Percentiles rank a stretch among this genome's conserved stretches.
Conservation (phyloP, 2,329 filamentous ascomycete species). For the Penicillium occitanis region DNA sequence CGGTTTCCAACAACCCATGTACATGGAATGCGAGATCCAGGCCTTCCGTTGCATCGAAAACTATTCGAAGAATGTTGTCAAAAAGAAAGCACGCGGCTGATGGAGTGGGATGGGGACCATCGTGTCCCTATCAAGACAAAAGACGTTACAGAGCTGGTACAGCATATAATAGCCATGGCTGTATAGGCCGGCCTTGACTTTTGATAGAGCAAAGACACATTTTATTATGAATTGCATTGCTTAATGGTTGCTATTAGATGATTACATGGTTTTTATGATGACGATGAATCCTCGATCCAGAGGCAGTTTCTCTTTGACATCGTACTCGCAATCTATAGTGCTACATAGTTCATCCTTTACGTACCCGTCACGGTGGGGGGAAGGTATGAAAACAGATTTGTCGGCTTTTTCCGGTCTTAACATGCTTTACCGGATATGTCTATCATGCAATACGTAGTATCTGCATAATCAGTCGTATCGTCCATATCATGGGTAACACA, state of each 20-base stretch:
- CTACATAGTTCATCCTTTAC: not conserved
- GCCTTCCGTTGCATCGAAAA: slow-evolving; percentile 59
- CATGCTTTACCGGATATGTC: not conserved
- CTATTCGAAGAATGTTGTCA: slow-evolving; percentile 62
- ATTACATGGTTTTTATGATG: not conserved
- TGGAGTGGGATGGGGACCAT: slow-evolving; percentile 75
- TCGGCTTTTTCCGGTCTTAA: not conserved
- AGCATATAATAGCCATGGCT: slow-evolving; percentile 54
- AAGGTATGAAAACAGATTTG: too few relatives aligned
- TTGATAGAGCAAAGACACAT: not conserved
- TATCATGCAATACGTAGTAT: not conserved
- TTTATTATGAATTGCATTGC: not conserved
- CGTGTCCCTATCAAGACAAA: slow-evolving; percentile 66
- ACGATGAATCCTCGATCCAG: not conserved
- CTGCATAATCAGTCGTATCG: not conserved
- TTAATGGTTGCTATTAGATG: not conserved
- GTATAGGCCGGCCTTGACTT: slow-evolving; percentile 26
- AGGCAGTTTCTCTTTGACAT: not conserved
- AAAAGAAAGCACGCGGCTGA: slow-evolving; percentile 52
- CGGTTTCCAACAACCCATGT: slow-evolving; percentile 65
- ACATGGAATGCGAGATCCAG: slow-evolving; percentile 63
- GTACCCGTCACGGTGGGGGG: too few relatives aligned
- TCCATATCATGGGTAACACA: not conserved
- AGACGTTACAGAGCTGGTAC: slow-evolving; percentile 62
- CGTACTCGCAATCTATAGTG: not conserved